A percentile compares a stretch with the other conserved stretches of the same genome.
phyloP scores from a whole-genome alignment of 1,284 basidiomycete genomes.

The Taiwanofungus camphoratus region DNA sequence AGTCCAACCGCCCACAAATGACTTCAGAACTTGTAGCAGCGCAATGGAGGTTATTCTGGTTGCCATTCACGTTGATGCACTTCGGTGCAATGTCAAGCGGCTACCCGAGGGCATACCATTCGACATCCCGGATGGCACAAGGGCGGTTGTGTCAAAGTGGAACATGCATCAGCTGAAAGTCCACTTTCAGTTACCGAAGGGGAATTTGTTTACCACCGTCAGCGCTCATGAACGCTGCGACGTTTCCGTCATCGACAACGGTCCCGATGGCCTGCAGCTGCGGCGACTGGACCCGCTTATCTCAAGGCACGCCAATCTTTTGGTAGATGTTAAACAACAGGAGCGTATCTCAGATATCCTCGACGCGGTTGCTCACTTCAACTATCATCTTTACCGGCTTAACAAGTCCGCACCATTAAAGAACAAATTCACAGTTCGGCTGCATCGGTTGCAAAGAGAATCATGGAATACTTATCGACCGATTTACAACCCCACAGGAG shows the following conservation, averaged over 20 bases:
- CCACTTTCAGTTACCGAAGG: neutral
- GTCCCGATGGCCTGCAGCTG: neutral
- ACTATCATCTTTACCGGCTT: conserved; percentile 1
- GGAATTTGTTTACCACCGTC: neutral
- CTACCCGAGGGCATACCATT: neutral
- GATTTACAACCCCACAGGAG: neutral
- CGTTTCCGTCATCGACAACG: neutral
- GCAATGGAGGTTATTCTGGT: neutral
- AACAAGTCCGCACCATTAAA: neutral
- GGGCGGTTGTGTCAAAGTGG: conserved; percentile 1
- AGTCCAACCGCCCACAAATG: neutral
- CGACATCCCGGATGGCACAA: neutral
- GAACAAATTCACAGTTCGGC: neutral
- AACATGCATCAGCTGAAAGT: neutral
- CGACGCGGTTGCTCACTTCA: conserved; percentile 2
- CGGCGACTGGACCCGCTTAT: conserved; percentile 1
- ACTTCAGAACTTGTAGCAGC: neutral
- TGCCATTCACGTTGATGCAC: conserved; percentile 2
- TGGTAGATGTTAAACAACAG: neutral
- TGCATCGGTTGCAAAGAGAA: neutral
- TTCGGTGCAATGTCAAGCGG: neutral
- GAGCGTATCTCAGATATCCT: neutral
- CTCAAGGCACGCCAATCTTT: neutral
- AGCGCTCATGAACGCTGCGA: conserved; percentile 1
- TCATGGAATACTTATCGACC: neutral